Base-by-base conservation (phyloP, 176 grass and related monocot genomes). In the Alopecurus myosuroides region DNA sequence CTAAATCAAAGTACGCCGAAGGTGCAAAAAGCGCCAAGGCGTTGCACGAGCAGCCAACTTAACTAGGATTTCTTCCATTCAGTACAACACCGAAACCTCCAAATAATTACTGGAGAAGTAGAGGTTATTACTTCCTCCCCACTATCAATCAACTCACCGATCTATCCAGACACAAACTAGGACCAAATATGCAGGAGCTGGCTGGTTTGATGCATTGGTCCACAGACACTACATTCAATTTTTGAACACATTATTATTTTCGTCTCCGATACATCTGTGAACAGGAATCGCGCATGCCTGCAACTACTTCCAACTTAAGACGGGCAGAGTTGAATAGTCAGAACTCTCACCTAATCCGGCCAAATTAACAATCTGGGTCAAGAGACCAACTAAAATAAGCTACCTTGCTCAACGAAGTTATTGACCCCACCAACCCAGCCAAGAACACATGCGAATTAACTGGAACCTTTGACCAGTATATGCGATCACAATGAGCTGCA, bases 351-450 rank as follows among this genome's bases (percentile, higher is more conserved):
- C 82, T 44, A 85, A 85, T 23, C 83, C 42, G 70, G 30, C 78
- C 31, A 61, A 41, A 67, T 68, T 40, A 81, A 67, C 58, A 81
- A 70, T 81, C 29, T 40, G 23, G 78, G 83, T 82, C 77, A 85
- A 86, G 72, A 56, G 70, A 55, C 63, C 78, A 82, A 71, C 77
- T 82, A 71, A 89, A 82, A 64, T 60, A 86, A 81, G 79, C 78
- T 76, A 52, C 23, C 83, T 58, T 52, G 42, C 73, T 33, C 83
- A 70, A 34, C 83, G 22, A 39, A 40, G 88, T 49, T 34, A 82
- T 85, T 82, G 76, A 81, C 71, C 63, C 72, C 52, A 82, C 77
- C 88, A 81, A 86, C 83, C 88, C 66, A 30, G 29, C 71, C 83
- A 76, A 37, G 46, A 50, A 70, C 7, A 23, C 44, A 19, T 30